Percentiles rank a stretch among this genome's conserved stretches.
Evolutionary conservation across 805 yeast genomes (phyloP).

Genomic region (Cyberlindnera galapagoensis): DNA sequence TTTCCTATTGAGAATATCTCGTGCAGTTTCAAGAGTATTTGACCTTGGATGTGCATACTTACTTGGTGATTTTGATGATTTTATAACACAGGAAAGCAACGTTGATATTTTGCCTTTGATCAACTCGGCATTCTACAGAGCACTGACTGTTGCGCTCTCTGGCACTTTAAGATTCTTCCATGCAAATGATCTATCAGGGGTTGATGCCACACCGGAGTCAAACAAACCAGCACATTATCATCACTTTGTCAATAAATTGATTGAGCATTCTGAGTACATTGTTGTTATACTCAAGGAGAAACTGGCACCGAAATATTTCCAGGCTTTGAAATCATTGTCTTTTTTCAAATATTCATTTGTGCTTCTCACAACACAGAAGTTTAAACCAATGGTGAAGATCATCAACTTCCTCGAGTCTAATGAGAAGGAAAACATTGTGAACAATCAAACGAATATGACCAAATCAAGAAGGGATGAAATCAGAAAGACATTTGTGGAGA

Average conservation of each 20-base stretch:
- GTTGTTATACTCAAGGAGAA: slow-evolving; percentile 6
- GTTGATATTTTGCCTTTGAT: slow-evolving; percentile 13
- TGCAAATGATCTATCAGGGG: slow-evolving; percentile 3
- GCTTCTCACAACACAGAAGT: slow-evolving; percentile 8
- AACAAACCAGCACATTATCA: slow-evolving; percentile 5
- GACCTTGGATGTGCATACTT: slow-evolving; percentile 11
- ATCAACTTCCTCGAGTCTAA: slow-evolving; percentile 14
- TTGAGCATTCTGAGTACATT: slow-evolving; percentile 4
- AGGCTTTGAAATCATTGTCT: slow-evolving; percentile 8
- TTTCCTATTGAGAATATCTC: slow-evolving; percentile 2
- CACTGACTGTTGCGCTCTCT: slow-evolving; percentile 1
- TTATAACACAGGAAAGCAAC: slow-evolving; percentile 4
- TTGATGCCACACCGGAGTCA: slow-evolving; percentile 3
- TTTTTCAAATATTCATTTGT: slow-evolving; percentile 6
- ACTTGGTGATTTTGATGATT: slow-evolving; percentile 6
- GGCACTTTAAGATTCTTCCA: slow-evolving; percentile 12
- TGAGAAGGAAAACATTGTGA: slow-evolving; percentile 5
- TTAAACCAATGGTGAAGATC: slow-evolving; percentile 14
- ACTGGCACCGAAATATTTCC: slow-evolving; percentile 12
- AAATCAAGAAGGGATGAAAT: slow-evolving; percentile 7
- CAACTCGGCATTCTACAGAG: slow-evolving; percentile 5
- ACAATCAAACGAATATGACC: slow-evolving; percentile 3
- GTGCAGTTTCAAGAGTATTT: neutral
- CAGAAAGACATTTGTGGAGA: slow-evolving; percentile 8
- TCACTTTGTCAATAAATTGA: slow-evolving; percentile 1